Evolutionary conservation across 2,329 filamentous ascomycete species (phyloP), one percentile per base, ranked within the genome.

Genomic region (Coniochaeta prunicola): DNA sequence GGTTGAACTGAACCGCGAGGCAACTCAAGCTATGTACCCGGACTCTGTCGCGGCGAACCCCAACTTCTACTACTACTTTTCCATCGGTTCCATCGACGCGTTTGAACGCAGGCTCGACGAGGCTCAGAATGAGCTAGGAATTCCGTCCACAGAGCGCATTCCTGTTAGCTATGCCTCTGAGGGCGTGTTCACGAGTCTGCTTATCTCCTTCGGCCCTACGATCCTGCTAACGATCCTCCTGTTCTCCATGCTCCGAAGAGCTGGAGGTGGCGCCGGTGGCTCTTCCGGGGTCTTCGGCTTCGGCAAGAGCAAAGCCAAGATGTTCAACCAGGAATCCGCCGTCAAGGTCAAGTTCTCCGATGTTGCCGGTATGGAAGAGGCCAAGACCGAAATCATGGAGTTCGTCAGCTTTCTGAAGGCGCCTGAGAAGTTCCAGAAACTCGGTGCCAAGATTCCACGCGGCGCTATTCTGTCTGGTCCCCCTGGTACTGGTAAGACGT

Each of bases 321-420:
- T 90, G 68, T 99, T 97, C 80, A 99, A 97, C 73, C 92, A 97
- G 66, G 94, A 99, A 78, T 91, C 90, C 12, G 91, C 94, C 59
- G 84, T 99, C 77, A 96, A 96, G 77, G 92, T 96, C 73, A 97
- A 97, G 75, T 99, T 99, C 72, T 80, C 90, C 53, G 94, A 99
- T 71, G 94, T 99, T 48, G 94, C 94, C 45, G 94, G 94, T 65
- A 93, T 97, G 87, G 94, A 99, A 71, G 94, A 99, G 76, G 94
- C 94, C 59, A 99, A 99, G 81, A 80, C 87, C 59, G 94, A 99
- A 75, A 99, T 99, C 66, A 97, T 97, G 92, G 94, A 99, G 74
- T 99, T 99, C 68, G 94, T 99, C 65, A 92, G 89, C 71, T 99
- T 99, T 80, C 77, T 99, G 63, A 93, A 97, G 79, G 89, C 94